These are phyloP conservation scores for Astrephomene gubernaculifera DNA, from an alignment of 139 green algal genomes.

Conservation along the genomic window DNA sequence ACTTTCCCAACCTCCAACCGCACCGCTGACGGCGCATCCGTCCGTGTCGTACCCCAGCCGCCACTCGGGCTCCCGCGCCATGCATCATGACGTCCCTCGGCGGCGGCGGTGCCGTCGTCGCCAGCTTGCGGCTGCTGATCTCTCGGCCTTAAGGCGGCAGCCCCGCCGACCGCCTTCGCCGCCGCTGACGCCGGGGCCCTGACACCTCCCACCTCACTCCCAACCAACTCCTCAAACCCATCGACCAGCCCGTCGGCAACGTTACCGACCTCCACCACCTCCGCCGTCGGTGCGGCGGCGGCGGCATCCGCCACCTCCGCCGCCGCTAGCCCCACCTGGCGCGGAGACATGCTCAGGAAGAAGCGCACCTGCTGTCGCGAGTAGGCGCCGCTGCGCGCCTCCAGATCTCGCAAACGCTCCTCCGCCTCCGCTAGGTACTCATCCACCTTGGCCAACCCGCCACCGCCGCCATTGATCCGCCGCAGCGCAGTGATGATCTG, in stretches of 20 bases:
- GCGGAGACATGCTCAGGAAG: background rate
- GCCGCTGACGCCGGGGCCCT: background rate
- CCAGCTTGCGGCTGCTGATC: background rate
- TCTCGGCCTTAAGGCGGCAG: too few species aligned
- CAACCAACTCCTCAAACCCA: too few species aligned
- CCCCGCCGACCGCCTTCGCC: background rate
- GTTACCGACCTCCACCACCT: background rate
- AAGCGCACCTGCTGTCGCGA: conserved; percentile 4
- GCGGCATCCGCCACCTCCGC: too few species aligned
- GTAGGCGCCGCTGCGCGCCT: conserved; percentile 20
- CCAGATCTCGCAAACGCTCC: background rate
- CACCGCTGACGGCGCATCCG: background rate
- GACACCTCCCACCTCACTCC: too few species aligned
- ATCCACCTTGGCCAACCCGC: conserved; percentile 46
- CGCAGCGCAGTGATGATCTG: conserved; percentile 40
- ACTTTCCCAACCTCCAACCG: background rate
- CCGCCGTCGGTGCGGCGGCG: background rate
- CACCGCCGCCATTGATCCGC: conserved; percentile 4
- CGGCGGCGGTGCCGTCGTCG: too few species aligned
- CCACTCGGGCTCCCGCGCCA: too few species aligned
- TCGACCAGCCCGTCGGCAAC: background rate
- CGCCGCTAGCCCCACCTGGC: background rate
- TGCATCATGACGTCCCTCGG: too few species aligned
- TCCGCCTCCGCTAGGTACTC: conserved; percentile 29
- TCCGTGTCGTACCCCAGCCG: background rate